Evolutionary conservation across 2,329 filamentous ascomycete genomes (phyloP).

Genomic region (Ophiognomonia clavigignenti-juglandacearum): DNA sequence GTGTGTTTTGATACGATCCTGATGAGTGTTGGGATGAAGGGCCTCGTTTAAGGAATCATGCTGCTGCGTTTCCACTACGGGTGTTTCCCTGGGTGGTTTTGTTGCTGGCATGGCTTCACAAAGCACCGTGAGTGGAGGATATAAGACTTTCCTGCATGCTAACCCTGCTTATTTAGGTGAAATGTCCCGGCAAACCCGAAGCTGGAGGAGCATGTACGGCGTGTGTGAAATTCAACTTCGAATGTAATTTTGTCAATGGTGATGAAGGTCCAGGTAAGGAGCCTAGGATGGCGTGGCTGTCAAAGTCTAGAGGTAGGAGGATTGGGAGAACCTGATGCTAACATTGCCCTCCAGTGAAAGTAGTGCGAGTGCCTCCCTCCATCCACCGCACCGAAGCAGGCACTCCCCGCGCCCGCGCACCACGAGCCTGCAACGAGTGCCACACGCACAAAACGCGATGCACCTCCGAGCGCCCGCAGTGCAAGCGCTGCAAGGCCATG

Average conservation of each 20-base stretch:
- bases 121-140: too few relatives aligned
- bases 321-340: too few relatives aligned
- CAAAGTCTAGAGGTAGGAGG: too few relatives aligned
- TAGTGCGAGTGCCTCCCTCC: conserved; percentile 34
- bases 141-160: background rate
- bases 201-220: conserved; percentile 31
- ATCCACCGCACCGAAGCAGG: conserved; percentile 37
- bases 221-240: conserved; percentile 31
- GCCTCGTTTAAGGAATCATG: too few relatives aligned
- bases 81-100: too few relatives aligned
- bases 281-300: background rate
- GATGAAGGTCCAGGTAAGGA: conserved; percentile 12
- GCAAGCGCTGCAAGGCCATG: conserved; percentile 31
- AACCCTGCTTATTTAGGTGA: conserved; percentile 27
- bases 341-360: too few relatives aligned
- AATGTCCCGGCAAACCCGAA: conserved; percentile 32
- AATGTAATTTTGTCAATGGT: conserved; percentile 28
- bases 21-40: too few relatives aligned
- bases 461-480: conserved; percentile 35
- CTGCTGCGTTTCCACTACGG: too few relatives aligned
- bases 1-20: background rate
- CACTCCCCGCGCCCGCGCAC: conserved; percentile 35
- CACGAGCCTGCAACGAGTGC: conserved; percentile 36
- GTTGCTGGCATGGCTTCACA: too few relatives aligned
- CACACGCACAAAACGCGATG: conserved; percentile 39